A percentile compares a stretch with the other conserved stretches of the same genome.
phyloP scores from a whole-genome alignment of 1,139 yeast genomes.

The Scheffersomyces titani region DNA sequence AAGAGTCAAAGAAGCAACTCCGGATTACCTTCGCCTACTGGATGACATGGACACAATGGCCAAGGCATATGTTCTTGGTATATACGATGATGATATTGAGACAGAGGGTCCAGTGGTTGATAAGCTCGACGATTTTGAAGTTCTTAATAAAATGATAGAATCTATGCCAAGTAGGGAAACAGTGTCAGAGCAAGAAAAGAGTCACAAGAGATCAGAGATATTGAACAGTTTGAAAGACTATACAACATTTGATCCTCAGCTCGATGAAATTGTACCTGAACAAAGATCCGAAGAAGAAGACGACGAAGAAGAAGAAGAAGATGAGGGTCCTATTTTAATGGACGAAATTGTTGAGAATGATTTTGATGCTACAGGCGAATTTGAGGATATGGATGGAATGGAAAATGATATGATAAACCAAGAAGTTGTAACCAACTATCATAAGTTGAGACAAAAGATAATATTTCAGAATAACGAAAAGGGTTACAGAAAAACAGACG shows the following conservation, averaged over 20 bases:
- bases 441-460: constrained; percentile 55
- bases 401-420: constrained; percentile 39
- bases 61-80: constrained; percentile 57
- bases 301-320: constrained; percentile 34
- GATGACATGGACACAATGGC: constrained; percentile 59
- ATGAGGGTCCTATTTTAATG: constrained; percentile 37
- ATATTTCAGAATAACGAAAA: constrained; percentile 41
- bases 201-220: neutral
- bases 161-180: constrained; percentile 22
- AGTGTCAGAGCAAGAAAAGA: constrained; percentile 11
- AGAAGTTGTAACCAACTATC: constrained; percentile 57
- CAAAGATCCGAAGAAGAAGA: constrained; percentile 21
- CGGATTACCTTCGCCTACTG: constrained; percentile 45
- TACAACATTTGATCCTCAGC: constrained; percentile 14
- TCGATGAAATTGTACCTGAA: constrained; percentile 23
- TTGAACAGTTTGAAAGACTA: constrained; percentile 9
- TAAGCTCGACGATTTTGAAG: constrained; percentile 54
- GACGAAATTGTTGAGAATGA: constrained; percentile 43
- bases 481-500: constrained; percentile 47
- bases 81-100: constrained; percentile 61
- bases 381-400: constrained; percentile 10
- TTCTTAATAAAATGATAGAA: constrained; percentile 51
- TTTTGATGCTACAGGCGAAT: constrained; percentile 15
- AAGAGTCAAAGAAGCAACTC: constrained; percentile 21
- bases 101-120: constrained; percentile 61